Evolutionary conservation across 2,329 filamentous ascomycete species (phyloP).

Genomic region (Ophiostoma montium): DNA sequence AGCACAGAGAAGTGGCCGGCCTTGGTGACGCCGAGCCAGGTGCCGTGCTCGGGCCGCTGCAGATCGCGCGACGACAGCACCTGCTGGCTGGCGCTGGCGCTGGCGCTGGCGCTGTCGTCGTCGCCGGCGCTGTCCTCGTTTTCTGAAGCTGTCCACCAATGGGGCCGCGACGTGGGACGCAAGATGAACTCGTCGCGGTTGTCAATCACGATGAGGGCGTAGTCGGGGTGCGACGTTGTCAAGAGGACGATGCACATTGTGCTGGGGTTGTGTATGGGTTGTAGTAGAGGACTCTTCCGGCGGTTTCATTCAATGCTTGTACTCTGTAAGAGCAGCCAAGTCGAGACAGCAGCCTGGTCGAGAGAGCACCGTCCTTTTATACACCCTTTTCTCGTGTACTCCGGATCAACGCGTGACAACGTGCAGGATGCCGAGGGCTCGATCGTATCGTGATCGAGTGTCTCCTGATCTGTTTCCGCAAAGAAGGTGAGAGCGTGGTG

Average conservation of each 20-base stretch:
- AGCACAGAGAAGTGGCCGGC: constrained; percentile 47
- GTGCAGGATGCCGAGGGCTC: neutral
- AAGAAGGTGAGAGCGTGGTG: neutral
- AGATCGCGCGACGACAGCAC: constrained; percentile 49
- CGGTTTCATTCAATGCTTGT: neutral
- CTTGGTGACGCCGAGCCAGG: constrained; percentile 51
- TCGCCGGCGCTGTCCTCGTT: constrained; percentile 6
- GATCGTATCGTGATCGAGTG: constrained; percentile 4
- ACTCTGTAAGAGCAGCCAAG: too few relatives aligned
- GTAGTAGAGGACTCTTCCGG: neutral
- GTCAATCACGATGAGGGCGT: constrained; percentile 60
- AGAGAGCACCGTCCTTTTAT: neutral
- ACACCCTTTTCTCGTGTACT: neutral
- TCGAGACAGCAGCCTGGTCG: too few relatives aligned
- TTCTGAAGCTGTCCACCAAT: constrained; percentile 45
- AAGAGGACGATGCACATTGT: constrained; percentile 66
- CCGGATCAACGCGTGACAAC: neutral
- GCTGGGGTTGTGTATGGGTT: neutral
- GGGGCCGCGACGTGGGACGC: constrained; percentile 46
- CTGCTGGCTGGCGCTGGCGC: constrained; percentile 9
- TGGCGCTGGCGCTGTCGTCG: neutral
- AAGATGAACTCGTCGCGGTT: constrained; percentile 65
- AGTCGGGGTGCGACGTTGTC: constrained; percentile 61
- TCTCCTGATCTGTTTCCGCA: constrained; percentile 2
- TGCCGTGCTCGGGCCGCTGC: constrained; percentile 46